Base-by-base conservation (phyloP, 345 rosid genomes). In the Camelina laxa region DNA sequence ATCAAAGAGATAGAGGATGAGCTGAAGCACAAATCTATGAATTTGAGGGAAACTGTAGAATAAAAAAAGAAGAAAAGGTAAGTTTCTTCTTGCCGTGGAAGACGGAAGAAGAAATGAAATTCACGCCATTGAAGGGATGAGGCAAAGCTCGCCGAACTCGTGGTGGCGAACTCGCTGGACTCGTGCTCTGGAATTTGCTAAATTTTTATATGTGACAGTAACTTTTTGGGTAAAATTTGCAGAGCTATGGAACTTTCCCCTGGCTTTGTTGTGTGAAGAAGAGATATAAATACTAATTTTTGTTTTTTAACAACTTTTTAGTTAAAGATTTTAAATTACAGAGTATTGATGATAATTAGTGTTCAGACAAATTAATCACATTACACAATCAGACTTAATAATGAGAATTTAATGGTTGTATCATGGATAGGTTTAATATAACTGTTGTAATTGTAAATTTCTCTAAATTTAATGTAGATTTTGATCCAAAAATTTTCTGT, bases 91-190 rank as follows among this genome's bases (percentile, higher is more conserved):
- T 27, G 30, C 72, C 45, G 21, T 42, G 56, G 67, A 48, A 66
- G 45, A 58, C 2, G 42, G 54, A 49, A 39, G 61, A 75, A 58
- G 65, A 68, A 75, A 68, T 75, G 79, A 20, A 36, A 62, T 0
- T 61, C 65, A 76, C 58, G 65, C 64, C 57, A 75, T 31, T 4
- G 62, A 60, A 31, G 60, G 48, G 48, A 42, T 13, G 20, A 53
- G 9, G 21, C 20, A 75, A 65, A 27, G 49, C 48, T 75, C 63
- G 74, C 68, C 27, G 62, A 41, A 59, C 73, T 67, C 79, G 79
- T 75, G 42, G 42, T 39, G 42, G 42, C 42, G 42, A 39, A 39
- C 42, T 39, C 42, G 42, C 42, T 39, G 14, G 42, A 39, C 42
- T 39, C 42, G 42, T 39, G 42, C 42, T 39, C 42, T 39, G 11